Conservation (phyloP, 352 stramenopile species). For the Globisporangium uncinulatum region DNA sequence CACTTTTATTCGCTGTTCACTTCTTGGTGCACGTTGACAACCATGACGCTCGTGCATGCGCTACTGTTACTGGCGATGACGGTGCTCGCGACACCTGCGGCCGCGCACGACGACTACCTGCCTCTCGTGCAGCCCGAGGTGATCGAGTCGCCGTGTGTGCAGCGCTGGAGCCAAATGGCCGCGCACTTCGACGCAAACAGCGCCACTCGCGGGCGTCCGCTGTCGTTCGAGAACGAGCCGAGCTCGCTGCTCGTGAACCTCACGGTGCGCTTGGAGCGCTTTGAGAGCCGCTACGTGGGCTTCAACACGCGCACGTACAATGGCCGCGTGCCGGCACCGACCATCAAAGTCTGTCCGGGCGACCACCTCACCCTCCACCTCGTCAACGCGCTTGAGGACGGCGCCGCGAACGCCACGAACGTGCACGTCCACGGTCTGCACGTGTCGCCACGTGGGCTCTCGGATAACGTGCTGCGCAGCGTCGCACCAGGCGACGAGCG, state of each 20-base stretch:
- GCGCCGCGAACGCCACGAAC: conserved; percentile 57
- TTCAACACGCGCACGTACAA: conserved; percentile 78
- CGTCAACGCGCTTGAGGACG: conserved; percentile 42
- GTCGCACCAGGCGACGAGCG: conserved; percentile 38
- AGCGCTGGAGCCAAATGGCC: conserved; percentile 26
- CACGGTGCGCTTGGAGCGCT: conserved; percentile 46
- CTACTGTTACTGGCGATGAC: background rate
- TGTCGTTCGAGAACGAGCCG: conserved; percentile 31
- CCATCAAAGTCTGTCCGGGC: conserved; percentile 68
- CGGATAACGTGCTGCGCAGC: conserved; percentile 59
- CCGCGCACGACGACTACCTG: conserved; percentile 35
- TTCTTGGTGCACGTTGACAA: background rate
- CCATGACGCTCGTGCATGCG: background rate
- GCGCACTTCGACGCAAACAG: conserved; percentile 10
- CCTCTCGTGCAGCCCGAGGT: conserved; percentile 31
- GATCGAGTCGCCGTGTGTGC: conserved; percentile 39
- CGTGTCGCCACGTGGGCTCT: conserved; percentile 38
- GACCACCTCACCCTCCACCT: conserved; percentile 56
- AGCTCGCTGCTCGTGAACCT: conserved; percentile 55
- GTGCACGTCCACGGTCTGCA: conserved; percentile 73
- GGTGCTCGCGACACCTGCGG: background rate
- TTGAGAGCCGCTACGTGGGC: conserved; percentile 64
- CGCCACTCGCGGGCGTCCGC: conserved; percentile 15
- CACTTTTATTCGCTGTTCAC: background rate
- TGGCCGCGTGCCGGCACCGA: conserved; percentile 52